phyloP scores from a whole-genome alignment of 2,329 filamentous ascomycete genomes.

The Ophiostoma sp. region DNA sequence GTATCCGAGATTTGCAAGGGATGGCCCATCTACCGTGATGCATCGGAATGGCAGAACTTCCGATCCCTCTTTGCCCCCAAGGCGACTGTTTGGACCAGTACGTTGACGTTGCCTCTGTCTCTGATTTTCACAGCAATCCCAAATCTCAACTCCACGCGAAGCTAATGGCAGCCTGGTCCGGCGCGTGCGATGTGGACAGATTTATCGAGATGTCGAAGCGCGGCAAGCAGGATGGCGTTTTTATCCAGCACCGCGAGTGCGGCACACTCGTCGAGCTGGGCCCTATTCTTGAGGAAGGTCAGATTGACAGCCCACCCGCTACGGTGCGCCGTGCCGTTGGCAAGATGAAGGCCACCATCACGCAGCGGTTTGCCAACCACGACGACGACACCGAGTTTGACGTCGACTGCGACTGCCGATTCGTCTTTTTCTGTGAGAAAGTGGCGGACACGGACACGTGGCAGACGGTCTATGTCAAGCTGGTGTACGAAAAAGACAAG shows the following conservation, averaged over 20 bases:
- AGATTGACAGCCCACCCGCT: conserved; percentile 20
- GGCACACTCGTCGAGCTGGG: conserved; percentile 25
- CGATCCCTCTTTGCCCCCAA: conserved; percentile 43
- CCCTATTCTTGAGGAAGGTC: conserved; percentile 27
- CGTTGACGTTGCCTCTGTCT: conserved; percentile 24
- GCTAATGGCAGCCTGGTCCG: conserved; percentile 39
- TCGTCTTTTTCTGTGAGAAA: conserved; percentile 44
- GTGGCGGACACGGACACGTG: conserved; percentile 28
- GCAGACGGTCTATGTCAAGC: conserved; percentile 43
- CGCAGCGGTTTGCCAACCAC: conserved; percentile 40
- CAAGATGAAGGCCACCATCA: conserved; percentile 41
- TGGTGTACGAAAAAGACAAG: conserved; percentile 48
- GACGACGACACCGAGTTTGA: conserved; percentile 38
- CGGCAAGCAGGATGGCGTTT: conserved; percentile 47
- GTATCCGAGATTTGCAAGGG: conserved; percentile 50
- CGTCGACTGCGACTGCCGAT: conserved; percentile 47
- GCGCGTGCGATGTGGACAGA: conserved; percentile 38
- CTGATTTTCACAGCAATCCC: neutral
- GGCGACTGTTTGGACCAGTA: conserved; percentile 47
- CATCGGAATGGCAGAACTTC: conserved; percentile 49
- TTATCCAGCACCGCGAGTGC: conserved; percentile 53
- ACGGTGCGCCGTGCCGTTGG: conserved; percentile 44
- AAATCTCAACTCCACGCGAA: no score
- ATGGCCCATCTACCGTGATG: conserved; percentile 49
- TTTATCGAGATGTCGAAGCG: conserved; percentile 47